phyloP scores from a whole-genome alignment of 2,329 filamentous ascomycete genomes.

The Tolypocladium amazonense region DNA sequence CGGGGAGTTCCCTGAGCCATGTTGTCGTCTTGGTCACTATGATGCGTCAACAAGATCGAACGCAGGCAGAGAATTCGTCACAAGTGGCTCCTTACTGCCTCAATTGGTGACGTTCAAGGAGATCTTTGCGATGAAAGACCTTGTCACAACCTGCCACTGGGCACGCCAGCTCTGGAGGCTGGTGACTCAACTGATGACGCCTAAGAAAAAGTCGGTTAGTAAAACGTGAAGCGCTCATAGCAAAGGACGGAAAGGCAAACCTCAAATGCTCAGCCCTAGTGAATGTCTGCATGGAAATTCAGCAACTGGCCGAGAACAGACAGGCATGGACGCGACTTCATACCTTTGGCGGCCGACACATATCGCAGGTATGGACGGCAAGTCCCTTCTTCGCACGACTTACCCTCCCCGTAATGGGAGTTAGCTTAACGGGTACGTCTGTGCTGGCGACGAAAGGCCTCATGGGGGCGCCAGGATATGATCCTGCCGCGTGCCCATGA shows the following conservation, averaged over 20 bases:
- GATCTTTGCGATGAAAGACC: constrained; percentile 47
- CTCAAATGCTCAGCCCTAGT: constrained; percentile 52
- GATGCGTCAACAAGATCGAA: not conserved
- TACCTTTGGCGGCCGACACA: constrained; percentile 42
- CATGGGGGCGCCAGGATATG: constrained; percentile 18
- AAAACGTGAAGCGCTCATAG: not conserved
- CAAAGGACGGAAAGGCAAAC: constrained; percentile 23
- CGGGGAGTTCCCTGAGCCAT: not conserved
- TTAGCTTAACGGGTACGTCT: constrained; percentile 37
- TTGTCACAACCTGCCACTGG: constrained; percentile 42
- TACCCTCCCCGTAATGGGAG: constrained; percentile 44
- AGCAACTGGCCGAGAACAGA: not conserved
- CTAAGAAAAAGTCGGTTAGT: constrained; percentile 26
- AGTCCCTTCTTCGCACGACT: constrained; percentile 50
- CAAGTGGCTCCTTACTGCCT: constrained; percentile 20
- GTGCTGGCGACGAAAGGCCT: constrained; percentile 29
- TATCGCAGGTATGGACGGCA: constrained; percentile 44
- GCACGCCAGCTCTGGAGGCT: constrained; percentile 41
- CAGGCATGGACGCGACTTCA: constrained; percentile 1
- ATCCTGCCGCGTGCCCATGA: constrained; percentile 10
- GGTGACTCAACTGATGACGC: constrained; percentile 51
- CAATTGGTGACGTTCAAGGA: constrained; percentile 45
- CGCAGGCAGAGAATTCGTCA: not conserved
- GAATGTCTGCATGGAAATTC: constrained; percentile 36
- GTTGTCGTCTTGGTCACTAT: constrained; percentile 5